Evolutionary conservation across 331 rosid genomes (phyloP).

Genomic region (Dryas integrifolia): DNA sequence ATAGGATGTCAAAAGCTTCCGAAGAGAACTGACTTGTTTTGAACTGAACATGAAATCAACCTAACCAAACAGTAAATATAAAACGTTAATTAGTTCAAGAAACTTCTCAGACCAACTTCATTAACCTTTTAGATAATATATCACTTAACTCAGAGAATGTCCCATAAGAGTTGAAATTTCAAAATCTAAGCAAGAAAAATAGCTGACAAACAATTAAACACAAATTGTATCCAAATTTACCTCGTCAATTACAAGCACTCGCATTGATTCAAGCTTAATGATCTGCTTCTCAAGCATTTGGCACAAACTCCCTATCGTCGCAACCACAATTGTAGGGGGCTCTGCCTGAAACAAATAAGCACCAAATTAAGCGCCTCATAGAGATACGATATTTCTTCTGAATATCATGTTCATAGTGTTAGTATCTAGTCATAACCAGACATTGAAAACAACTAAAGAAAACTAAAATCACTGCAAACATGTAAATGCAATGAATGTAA

Average conservation of each 20-base stretch:
- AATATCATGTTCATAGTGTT: neutral
- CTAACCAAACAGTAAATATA: conserved; percentile 37
- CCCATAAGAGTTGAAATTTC: neutral
- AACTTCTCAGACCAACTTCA: neutral
- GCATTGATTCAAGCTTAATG: conserved; percentile 61
- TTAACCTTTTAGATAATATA: neutral
- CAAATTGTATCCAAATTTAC: conserved; percentile 27
- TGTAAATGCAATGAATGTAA: neutral
- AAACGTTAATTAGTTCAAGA: neutral
- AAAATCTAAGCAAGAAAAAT: neutral
- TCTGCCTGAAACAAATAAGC: conserved; percentile 61
- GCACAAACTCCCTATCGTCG: conserved; percentile 82
- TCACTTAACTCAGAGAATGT: neutral
- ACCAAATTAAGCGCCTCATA: neutral
- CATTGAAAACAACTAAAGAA: neutral
- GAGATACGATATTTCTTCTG: neutral
- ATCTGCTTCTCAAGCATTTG: conserved; percentile 67
- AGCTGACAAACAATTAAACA: conserved; percentile 2
- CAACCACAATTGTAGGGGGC: conserved; percentile 81
- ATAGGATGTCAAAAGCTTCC: conserved; percentile 79
- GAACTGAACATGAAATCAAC: conserved; percentile 91
- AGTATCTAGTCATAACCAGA: conserved; percentile 19
- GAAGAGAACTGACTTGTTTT: conserved; percentile 73
- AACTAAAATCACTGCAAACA: neutral
- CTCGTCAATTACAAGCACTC: conserved; percentile 84